phyloP scores from a whole-genome alignment of 257 asterid genomes.

The Paulownia fortunei region DNA sequence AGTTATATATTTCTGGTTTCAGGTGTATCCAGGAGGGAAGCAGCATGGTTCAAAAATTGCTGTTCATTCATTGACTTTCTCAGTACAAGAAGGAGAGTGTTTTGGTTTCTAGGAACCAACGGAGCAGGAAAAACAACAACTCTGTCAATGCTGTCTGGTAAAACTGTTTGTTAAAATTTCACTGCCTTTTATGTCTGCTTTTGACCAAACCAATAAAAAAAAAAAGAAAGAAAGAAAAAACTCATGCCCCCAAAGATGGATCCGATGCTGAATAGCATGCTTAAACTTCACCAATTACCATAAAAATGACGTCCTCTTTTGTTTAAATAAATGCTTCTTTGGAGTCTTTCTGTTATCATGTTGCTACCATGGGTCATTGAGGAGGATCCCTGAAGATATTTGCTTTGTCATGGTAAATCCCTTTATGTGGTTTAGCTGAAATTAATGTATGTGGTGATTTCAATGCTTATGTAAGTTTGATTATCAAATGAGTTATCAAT shows the following conservation, averaged over 20 bases:
- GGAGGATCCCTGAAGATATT: slow-evolving; percentile 21
- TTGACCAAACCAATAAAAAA: background rate
- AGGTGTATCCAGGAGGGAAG: slow-evolving; percentile 89
- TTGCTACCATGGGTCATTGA: too few relatives aligned
- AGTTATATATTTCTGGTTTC: slow-evolving; percentile 34
- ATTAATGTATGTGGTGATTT: background rate
- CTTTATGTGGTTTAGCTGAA: background rate
- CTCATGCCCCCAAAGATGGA: too few relatives aligned
- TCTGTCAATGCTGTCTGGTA: slow-evolving; percentile 93
- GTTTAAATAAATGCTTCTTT: background rate
- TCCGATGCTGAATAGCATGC: background rate
- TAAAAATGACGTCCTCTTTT: background rate
- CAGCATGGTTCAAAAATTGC: slow-evolving; percentile 73
- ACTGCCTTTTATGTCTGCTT: too few relatives aligned
- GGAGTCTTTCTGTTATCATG: background rate
- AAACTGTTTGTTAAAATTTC: slow-evolving; percentile 28
- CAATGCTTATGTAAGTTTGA: too few relatives aligned
- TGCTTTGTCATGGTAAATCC: background rate
- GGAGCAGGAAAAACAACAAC: slow-evolving; percentile 99
- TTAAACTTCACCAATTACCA: background rate
- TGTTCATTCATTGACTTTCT: slow-evolving; percentile 85
- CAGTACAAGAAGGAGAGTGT: slow-evolving; percentile 98
- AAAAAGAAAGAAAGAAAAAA: too few relatives aligned
- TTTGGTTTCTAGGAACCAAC: slow-evolving; percentile 95
- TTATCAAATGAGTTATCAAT: background rate